Percentiles rank a stretch among this genome's conserved stretches.
These are phyloP conservation scores for Tricholomella constricta DNA, from an alignment of 768 basidiomycete species.

Conservation along the genomic window DNA sequence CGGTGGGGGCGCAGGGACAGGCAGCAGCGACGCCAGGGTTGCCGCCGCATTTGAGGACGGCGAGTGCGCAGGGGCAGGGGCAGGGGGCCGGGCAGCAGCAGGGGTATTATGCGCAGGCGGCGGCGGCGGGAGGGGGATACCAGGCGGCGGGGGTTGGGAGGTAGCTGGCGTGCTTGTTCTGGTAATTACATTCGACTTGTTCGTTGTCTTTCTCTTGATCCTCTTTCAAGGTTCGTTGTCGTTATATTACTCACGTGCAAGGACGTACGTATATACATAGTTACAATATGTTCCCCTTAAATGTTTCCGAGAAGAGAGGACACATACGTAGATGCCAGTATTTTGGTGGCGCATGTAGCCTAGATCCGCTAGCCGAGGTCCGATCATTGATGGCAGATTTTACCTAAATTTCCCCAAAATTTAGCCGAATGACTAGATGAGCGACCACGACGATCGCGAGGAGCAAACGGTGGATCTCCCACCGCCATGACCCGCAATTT, in stretches of 20 bases:
- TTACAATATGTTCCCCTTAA: not conserved
- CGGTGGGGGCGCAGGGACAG: conserved; percentile 1
- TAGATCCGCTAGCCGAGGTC: no score
- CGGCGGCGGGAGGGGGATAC: conserved; percentile 22
- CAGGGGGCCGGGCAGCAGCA: conserved; percentile 21
- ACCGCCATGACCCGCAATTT: conserved; percentile 39
- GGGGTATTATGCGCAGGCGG: conserved; percentile 22
- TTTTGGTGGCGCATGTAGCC: no score
- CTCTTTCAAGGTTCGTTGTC: not conserved
- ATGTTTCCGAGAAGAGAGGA: no score
- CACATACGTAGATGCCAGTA: no score
- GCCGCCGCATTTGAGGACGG: conserved; percentile 34
- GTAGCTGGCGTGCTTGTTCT: not conserved
- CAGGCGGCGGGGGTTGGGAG: conserved; percentile 15
- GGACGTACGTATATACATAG: not conserved
- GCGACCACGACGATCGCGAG: not conserved
- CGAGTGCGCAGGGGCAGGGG: conserved; percentile 15
- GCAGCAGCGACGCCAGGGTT: conserved; percentile 26
- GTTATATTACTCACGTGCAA: not conserved
- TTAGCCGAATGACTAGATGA: no score
- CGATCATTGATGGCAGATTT: no score
- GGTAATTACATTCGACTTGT: not conserved
- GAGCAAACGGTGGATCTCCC: not conserved
- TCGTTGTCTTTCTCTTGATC: not conserved
- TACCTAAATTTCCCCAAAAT: no score